Conservation (phyloP, 306 rosid genomes). For the Prunus salicina region DNA sequence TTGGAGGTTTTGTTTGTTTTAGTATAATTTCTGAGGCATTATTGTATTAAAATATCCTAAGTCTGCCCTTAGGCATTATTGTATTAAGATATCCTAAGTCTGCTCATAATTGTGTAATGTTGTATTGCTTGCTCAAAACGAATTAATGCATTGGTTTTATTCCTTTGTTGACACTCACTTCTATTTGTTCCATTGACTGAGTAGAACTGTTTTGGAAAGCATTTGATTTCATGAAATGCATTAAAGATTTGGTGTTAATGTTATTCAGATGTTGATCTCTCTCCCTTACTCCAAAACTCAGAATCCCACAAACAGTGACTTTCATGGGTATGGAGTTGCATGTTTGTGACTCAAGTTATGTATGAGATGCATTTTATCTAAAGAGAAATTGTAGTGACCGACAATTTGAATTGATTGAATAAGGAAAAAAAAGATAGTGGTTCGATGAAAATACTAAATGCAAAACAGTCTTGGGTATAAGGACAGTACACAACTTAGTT, state of each 20-base stretch:
- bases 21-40: not conserved
- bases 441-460: not conserved
- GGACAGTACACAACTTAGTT: not conserved
- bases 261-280: too few relatives aligned
- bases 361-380: not conserved
- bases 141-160: not conserved
- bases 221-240: not conserved
- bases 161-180: not conserved
- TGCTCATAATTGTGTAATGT: slow-evolving; percentile 9
- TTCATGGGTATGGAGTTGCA: not conserved
- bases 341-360: not conserved
- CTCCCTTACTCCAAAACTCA: too few relatives aligned
- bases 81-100: not conserved
- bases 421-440: not conserved
- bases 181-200: not conserved
- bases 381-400: not conserved
- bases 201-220: not conserved
- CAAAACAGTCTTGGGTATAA: not conserved
- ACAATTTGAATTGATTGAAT: not conserved
- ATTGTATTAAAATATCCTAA: not conserved
- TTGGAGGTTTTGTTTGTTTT: not conserved
- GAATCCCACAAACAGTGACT: not conserved
- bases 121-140: not conserved
- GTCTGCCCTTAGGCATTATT: not conserved
- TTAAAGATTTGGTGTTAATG: not conserved